Conservation (phyloP, 345 rosid genomes). For the Syzygium oleosum region DNA sequence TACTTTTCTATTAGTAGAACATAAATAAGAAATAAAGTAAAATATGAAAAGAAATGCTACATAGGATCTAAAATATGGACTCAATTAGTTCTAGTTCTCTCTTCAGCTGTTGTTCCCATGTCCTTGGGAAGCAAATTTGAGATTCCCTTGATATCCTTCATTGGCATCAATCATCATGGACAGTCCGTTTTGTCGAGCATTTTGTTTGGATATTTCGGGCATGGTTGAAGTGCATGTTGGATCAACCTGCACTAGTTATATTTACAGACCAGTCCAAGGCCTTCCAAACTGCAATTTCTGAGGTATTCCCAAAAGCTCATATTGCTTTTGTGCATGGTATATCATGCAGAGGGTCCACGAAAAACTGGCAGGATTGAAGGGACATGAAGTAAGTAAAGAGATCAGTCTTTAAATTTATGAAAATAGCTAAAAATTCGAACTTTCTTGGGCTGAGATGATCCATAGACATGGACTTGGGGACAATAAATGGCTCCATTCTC, state of each 20-base stretch:
- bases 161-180: constrained; percentile 53
- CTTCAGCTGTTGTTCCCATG: constrained; percentile 27
- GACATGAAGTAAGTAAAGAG: constrained; percentile 33
- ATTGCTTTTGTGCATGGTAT: constrained; percentile 31
- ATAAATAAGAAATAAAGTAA: too few relatives aligned
- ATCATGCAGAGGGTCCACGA: constrained; percentile 47
- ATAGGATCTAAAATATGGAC: too few relatives aligned
- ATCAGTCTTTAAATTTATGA: constrained; percentile 35
- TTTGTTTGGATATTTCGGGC: constrained; percentile 43
- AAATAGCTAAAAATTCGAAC: constrained; percentile 35
- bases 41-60: too few relatives aligned
- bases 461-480: constrained; percentile 27
- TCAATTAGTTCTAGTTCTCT: too few relatives aligned
- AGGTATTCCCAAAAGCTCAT: constrained; percentile 34
- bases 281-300: constrained; percentile 32
- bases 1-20: too few relatives aligned
- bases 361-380: constrained; percentile 39
- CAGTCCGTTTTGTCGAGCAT: constrained; percentile 27
- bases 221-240: constrained; percentile 49
- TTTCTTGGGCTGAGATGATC: constrained; percentile 36
- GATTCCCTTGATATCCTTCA: constrained; percentile 39
- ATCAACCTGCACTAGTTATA: constrained; percentile 33
- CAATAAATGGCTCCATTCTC: constrained; percentile 39
- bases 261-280: constrained; percentile 41
- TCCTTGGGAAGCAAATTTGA: constrained; percentile 40